phyloP scores from a whole-genome alignment of 495 filamentous ascomycete species.

The Mytilinidion resinicola region DNA sequence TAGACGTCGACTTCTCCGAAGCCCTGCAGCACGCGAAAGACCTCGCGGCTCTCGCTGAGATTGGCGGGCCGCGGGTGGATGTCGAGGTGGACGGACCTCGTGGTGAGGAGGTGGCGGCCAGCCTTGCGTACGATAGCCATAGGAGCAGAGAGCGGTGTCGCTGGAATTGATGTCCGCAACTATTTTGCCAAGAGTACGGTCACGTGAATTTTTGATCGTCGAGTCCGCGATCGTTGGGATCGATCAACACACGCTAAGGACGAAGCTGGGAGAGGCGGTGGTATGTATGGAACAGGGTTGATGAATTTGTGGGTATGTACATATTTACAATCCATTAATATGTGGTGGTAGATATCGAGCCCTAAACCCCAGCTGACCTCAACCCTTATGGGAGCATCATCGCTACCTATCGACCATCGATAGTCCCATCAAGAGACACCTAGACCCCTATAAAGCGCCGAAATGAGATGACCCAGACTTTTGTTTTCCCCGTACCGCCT shows the following conservation, averaged over 20 bases:
- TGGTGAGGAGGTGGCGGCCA: constrained; percentile 13
- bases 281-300: neutral
- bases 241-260: no score
- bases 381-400: neutral
- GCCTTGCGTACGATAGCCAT: constrained; percentile 13
- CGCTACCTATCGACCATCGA: neutral
- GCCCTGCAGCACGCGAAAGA: constrained; percentile 64
- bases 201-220: no score
- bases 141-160: neutral
- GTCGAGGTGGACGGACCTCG: constrained; percentile 51
- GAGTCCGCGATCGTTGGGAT: no score
- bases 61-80: constrained; percentile 56
- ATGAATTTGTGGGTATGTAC: neutral
- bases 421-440: neutral
- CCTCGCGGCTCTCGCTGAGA: constrained; percentile 63
- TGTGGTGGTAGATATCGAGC: neutral
- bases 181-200: no score
- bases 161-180: neutral
- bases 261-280: no score
- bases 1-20: constrained; percentile 75
- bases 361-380: neutral
- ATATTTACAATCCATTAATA: neutral
- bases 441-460: neutral
- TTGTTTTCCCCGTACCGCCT: constrained; percentile 5
- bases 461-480: constrained; percentile 4